These are phyloP conservation scores for Xylariales sp. DNA, from an alignment of 2,329 filamentous ascomycete genomes.

Conservation along the genomic window DNA sequence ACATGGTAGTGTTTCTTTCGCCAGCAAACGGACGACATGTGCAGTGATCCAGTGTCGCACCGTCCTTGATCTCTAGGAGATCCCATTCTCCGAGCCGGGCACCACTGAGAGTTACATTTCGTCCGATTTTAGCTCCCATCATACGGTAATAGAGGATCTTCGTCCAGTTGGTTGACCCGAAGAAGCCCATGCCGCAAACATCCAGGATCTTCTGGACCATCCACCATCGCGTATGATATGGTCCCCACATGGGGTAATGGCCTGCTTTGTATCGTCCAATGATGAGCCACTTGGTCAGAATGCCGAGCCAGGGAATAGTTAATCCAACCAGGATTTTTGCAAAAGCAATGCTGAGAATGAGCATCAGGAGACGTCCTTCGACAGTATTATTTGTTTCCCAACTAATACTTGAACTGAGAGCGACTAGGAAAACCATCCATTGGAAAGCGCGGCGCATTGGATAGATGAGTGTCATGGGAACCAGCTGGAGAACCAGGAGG, in stretches of 20 bases:
- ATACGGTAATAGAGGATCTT: conserved; percentile 43
- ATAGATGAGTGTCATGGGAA: conserved; percentile 45
- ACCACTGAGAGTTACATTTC: conserved; percentile 41
- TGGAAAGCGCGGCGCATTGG: conserved; percentile 46
- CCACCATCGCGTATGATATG: conserved; percentile 57
- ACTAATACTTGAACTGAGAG: conserved; percentile 34
- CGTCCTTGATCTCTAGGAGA: conserved; percentile 48
- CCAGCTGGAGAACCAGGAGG: conserved; percentile 44
- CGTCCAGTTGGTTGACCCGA: conserved; percentile 33
- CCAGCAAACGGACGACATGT: conserved; percentile 48
- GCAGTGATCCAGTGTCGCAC: conserved; percentile 41
- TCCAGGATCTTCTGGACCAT: conserved; percentile 48
- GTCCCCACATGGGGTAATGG: conserved; percentile 55
- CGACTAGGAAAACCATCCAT: conserved; percentile 48
- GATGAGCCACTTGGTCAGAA: conserved; percentile 49
- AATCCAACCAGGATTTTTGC: conserved; percentile 34
- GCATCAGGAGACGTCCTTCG: conserved; percentile 42
- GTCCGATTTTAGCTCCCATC: conserved; percentile 49
- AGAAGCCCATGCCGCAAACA: conserved; percentile 44
- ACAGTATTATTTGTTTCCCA: conserved; percentile 35
- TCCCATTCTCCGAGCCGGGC: conserved; percentile 51
- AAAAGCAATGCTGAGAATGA: conserved; percentile 40
- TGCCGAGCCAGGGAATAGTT: conserved; percentile 41
- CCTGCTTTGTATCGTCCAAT: conserved; percentile 49
- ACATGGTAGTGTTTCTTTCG: conserved; percentile 55